A percentile compares a stretch with the other conserved stretches of the same genome.
These are phyloP conservation scores for Ceratobasidium sp. DNA, from an alignment of 1,284 basidiomycete genomes.

Conservation along the genomic window DNA sequence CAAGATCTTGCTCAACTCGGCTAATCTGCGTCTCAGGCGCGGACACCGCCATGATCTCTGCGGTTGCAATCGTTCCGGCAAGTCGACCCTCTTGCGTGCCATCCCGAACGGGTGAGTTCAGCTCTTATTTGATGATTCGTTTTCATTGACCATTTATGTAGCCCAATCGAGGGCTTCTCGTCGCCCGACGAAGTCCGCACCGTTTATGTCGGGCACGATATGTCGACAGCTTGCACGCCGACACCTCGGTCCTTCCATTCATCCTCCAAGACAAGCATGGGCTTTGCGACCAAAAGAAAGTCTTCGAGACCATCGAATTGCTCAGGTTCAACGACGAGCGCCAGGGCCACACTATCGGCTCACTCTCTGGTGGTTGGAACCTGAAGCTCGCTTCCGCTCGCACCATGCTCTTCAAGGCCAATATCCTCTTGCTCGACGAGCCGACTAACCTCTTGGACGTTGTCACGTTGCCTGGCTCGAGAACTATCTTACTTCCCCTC, in stretches of 20 bases:
- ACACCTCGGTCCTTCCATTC: constrained; percentile 91
- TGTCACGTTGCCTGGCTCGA: constrained; percentile 96
- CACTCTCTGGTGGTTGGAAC: constrained; percentile 99
- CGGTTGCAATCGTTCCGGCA: constrained; percentile 98
- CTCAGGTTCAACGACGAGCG: constrained; percentile 93
- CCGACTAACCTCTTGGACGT: constrained; percentile 99
- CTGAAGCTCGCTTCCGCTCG: constrained; percentile 99
- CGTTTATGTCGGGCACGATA: constrained; percentile 99
- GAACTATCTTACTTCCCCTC: constrained; percentile 90
- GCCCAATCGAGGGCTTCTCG: constrained; percentile 98
- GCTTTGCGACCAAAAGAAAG: constrained; percentile 76
- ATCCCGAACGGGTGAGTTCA: constrained; percentile 81
- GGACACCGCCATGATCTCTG: constrained; percentile 99
- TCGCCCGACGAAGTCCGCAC: constrained; percentile 96
- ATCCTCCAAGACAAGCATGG: constrained; percentile 90
- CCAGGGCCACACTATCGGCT: constrained; percentile 87
- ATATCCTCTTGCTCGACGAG: constrained; percentile 96
- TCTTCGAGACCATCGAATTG: constrained; percentile 83
- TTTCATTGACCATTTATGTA: constrained; percentile 51
- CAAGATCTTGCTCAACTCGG: constrained; percentile 97
- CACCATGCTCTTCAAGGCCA: constrained; percentile 99
- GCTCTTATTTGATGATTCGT: background rate
- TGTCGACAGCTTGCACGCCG: constrained; percentile 95
- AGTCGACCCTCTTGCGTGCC: constrained; percentile 98
- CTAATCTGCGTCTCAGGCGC: constrained; percentile 96